These are phyloP conservation scores for Fusarium subtropicale DNA, from an alignment of 2,329 filamentous ascomycete genomes.

Conservation along the genomic window DNA sequence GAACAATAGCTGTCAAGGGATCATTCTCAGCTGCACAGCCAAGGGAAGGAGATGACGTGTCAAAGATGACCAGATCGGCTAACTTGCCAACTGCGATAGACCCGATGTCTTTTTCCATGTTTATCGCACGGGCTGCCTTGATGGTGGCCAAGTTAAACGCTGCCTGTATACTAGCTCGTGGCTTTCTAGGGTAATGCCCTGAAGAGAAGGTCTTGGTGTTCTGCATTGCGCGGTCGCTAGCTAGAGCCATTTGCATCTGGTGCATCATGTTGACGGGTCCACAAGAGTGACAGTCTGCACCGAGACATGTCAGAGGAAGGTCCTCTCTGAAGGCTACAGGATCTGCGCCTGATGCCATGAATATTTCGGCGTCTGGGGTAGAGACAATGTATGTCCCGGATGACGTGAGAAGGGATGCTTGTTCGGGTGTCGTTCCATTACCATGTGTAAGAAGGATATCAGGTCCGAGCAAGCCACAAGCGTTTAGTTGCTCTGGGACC, in stretches of 20 bases:
- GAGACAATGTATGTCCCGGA: slow-evolving; percentile 9
- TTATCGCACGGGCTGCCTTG: slow-evolving; percentile 8
- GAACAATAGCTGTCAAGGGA: slow-evolving; percentile 1
- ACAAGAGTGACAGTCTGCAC: slow-evolving; percentile 13
- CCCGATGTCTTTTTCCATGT: slow-evolving; percentile 2
- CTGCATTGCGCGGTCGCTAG: background rate
- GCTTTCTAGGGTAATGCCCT: slow-evolving; percentile 2
- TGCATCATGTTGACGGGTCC: slow-evolving; percentile 20
- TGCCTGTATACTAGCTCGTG: background rate
- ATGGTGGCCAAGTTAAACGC: slow-evolving; percentile 16
- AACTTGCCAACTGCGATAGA: slow-evolving; percentile 1
- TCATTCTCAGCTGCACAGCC: slow-evolving; percentile 2
- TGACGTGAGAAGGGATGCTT: slow-evolving; percentile 1
- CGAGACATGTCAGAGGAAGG: slow-evolving; percentile 5
- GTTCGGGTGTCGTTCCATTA: slow-evolving; percentile 15
- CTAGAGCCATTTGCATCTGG: slow-evolving; percentile 5
- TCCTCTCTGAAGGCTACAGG: slow-evolving; percentile 6
- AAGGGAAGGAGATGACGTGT: slow-evolving; percentile 5
- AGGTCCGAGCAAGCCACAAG: background rate
- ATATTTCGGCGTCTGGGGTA: slow-evolving; percentile 10
- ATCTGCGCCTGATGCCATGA: slow-evolving; percentile 16
- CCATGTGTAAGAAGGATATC: slow-evolving; percentile 10
- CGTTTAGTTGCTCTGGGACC: background rate
- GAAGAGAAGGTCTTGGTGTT: background rate
- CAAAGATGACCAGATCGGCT: background rate